Evolutionary conservation across 345 rosid genomes (phyloP).

Genomic region (Cochlearia excelsa): DNA sequence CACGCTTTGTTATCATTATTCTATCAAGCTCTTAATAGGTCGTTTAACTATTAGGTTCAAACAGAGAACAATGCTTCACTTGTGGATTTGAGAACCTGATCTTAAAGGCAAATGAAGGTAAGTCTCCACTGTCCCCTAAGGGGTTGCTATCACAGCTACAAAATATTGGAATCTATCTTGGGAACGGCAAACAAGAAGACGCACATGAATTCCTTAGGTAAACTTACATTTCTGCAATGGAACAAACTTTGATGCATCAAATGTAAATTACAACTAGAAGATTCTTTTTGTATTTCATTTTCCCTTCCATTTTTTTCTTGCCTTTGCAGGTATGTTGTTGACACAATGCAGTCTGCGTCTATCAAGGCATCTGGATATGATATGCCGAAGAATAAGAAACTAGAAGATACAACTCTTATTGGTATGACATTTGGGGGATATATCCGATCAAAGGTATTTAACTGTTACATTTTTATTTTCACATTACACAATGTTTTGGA

Average conservation of each 20-base stretch:
- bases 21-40: slow-evolving; percentile 14
- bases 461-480: slow-evolving; percentile 5
- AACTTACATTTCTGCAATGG: slow-evolving; percentile 19
- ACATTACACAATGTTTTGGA: slow-evolving; percentile 9
- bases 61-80: slow-evolving; percentile 79
- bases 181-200: slow-evolving; percentile 90
- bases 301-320: slow-evolving; percentile 9
- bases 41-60: slow-evolving; percentile 51
- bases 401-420: slow-evolving; percentile 76
- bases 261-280: slow-evolving; percentile 3
- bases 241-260: slow-evolving; percentile 10
- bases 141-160: slow-evolving; percentile 68
- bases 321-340: slow-evolving; percentile 70
- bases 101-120: slow-evolving; percentile 67
- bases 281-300: slow-evolving; percentile 9
- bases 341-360: slow-evolving; percentile 90
- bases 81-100: slow-evolving; percentile 82
- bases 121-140: slow-evolving; percentile 66
- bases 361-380: slow-evolving; percentile 53
- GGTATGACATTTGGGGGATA: slow-evolving; percentile 96
- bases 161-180: slow-evolving; percentile 68
- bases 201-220: slow-evolving; percentile 99
- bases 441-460: slow-evolving; percentile 82
- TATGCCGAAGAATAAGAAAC: slow-evolving; percentile 40
- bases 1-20: slow-evolving; percentile 12